These are phyloP conservation scores for Eleusine coracana DNA, from an alignment of 176 grass and related monocot species.

Conservation along the genomic window DNA sequence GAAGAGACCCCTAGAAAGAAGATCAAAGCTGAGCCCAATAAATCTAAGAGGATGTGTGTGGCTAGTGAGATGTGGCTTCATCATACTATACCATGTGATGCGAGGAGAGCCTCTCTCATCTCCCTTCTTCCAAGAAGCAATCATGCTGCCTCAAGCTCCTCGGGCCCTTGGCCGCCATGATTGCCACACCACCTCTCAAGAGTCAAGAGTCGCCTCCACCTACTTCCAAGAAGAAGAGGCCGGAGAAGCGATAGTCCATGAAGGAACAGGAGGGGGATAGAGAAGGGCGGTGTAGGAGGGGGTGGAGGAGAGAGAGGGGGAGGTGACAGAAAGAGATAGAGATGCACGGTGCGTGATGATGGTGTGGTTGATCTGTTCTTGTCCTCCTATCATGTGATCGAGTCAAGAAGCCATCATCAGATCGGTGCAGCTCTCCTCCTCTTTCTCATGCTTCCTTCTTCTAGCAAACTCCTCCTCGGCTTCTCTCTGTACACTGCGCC, in stretches of 20 bases:
- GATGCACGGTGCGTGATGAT: constrained; percentile 34
- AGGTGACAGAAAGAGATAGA: constrained; percentile 21
- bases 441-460: neutral
- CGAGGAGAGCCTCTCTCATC: constrained; percentile 32
- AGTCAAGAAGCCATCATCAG: constrained; percentile 62
- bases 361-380: constrained; percentile 42
- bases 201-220: constrained; percentile 38
- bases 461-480: constrained; percentile 10
- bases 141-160: constrained; percentile 57
- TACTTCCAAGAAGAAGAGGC: constrained; percentile 52
- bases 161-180: constrained; percentile 61
- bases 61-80: constrained; percentile 47
- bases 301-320: constrained; percentile 21
- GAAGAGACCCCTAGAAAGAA: constrained; percentile 46
- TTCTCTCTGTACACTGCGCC: constrained; percentile 33
- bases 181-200: constrained; percentile 35
- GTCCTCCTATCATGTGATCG: neutral
- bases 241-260: constrained; percentile 39
- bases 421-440: constrained; percentile 31
- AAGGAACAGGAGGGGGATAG: constrained; percentile 32
- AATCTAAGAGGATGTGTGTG: constrained; percentile 46
- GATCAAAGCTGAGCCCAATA: constrained; percentile 41
- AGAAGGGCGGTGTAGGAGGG: constrained; percentile 11
- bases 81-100: constrained; percentile 64
- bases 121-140: constrained; percentile 61